A percentile compares a stretch with the other conserved stretches of the same genome.
phyloP scores from a whole-genome alignment of 306 rosid genomes.

The Gastrolobium bilobum region DNA sequence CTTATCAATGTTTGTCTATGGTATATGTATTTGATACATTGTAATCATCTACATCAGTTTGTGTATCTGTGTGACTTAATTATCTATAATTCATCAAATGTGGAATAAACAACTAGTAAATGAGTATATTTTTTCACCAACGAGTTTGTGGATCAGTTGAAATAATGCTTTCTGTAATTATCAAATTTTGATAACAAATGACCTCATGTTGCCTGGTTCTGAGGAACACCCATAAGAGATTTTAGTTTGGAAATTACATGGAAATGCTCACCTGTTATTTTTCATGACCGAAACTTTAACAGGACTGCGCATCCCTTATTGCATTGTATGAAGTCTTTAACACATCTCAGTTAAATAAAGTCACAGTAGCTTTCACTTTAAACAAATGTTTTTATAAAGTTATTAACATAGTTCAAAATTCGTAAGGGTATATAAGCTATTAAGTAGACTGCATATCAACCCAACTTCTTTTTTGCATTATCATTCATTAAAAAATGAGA shows the following conservation, averaged over 20 bases:
- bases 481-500: too few species aligned
- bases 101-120: background rate
- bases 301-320: too few species aligned
- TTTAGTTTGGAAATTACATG: slow-evolving; percentile 3
- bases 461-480: too few species aligned
- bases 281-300: too few species aligned
- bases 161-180: background rate
- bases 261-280: background rate
- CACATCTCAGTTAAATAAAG: too few species aligned
- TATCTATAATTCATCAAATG: background rate
- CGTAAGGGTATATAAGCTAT: too few species aligned
- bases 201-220: background rate
- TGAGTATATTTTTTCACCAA: background rate
- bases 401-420: too few species aligned
- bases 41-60: background rate
- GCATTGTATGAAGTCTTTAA: too few species aligned
- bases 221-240: background rate
- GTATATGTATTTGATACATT: background rate
- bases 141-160: background rate
- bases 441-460: too few species aligned
- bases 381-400: too few species aligned
- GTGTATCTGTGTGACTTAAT: background rate
- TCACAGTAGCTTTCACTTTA: too few species aligned
- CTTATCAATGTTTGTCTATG: background rate
- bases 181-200: background rate